Evolutionary conservation across 257 asterid genomes (phyloP).

Genomic region (Jacaranda mimosifolia): DNA sequence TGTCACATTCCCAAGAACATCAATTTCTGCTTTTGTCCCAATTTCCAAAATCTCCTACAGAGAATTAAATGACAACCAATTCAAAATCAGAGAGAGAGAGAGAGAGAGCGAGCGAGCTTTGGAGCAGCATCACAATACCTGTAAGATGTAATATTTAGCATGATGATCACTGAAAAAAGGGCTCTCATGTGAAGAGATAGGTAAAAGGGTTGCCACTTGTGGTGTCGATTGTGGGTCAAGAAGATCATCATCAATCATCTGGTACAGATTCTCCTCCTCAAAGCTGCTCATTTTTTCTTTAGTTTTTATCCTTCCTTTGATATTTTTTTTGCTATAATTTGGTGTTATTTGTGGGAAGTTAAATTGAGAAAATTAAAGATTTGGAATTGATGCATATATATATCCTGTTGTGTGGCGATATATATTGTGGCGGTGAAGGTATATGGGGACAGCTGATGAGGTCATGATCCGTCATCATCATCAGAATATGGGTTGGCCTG

Average conservation of each 20-base stretch:
- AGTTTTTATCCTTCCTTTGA: no score
- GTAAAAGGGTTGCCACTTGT: background rate
- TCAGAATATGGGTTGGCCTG: background rate
- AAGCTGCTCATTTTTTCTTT: slow-evolving; percentile 31
- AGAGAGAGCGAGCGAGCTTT: no score
- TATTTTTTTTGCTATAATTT: no score
- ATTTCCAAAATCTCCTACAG: slow-evolving; percentile 39
- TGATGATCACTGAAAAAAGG: slow-evolving; percentile 3
- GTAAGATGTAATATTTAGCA: slow-evolving; percentile 31
- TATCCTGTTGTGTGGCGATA: background rate
- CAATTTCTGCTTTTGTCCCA: slow-evolving; percentile 28
- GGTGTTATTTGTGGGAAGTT: background rate
- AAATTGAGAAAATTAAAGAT: background rate
- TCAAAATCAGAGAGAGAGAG: background rate
- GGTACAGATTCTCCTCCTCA: slow-evolving; percentile 40
- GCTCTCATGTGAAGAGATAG: background rate
- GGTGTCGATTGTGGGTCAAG: slow-evolving; percentile 29
- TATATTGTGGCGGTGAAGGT: background rate
- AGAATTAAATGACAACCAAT: background rate
- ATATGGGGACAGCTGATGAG: background rate
- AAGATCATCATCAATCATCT: slow-evolving; percentile 34
- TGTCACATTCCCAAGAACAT: slow-evolving; percentile 30
- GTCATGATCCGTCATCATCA: background rate
- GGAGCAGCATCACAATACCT: slow-evolving; percentile 5
- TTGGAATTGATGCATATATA: background rate